These are phyloP conservation scores for Mortierella sp. DNA, from an alignment of 371 early-diverging fungal genomes.

Conservation along the genomic window DNA sequence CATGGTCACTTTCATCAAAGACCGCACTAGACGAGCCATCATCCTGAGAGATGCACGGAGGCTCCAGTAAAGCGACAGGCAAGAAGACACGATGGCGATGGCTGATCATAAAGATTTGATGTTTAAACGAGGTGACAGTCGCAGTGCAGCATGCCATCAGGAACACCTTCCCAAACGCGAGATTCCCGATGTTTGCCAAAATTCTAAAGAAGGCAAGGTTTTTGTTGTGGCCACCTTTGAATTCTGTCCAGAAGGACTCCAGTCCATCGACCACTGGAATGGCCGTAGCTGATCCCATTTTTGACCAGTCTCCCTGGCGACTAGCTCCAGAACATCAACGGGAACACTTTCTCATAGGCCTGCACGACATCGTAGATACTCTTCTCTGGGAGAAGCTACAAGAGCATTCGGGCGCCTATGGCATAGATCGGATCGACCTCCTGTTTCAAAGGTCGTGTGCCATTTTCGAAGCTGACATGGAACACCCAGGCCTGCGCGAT, in stretches of 20 bases:
- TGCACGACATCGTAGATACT: too few species aligned
- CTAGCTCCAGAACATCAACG: conserved; percentile 29
- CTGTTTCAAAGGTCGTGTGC: background rate
- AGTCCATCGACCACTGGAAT: conserved; percentile 48
- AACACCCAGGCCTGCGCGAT: conserved; percentile 48
- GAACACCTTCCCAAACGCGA: conserved; percentile 5
- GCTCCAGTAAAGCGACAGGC: conserved; percentile 34
- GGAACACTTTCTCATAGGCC: background rate
- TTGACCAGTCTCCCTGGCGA: conserved; percentile 26
- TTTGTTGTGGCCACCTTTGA: conserved; percentile 22
- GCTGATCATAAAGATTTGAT: too few species aligned
- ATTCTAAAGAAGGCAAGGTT: conserved; percentile 32
- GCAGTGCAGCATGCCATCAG: too few species aligned
- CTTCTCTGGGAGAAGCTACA: too few species aligned
- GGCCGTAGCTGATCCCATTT: conserved; percentile 34
- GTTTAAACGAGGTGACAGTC: background rate
- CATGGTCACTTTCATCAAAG: conserved; percentile 28
- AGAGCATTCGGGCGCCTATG: too few species aligned
- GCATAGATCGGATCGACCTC: conserved; percentile 22
- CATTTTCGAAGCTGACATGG: conserved; percentile 39
- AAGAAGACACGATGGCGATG: conserved; percentile 30
- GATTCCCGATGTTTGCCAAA: conserved; percentile 39
- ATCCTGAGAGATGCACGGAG: conserved; percentile 19
- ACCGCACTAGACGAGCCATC: conserved; percentile 11
- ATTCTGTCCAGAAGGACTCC: conserved; percentile 22